Base-by-base conservation (phyloP, 805 yeast genomes). In the Starmerella apicola region DNA sequence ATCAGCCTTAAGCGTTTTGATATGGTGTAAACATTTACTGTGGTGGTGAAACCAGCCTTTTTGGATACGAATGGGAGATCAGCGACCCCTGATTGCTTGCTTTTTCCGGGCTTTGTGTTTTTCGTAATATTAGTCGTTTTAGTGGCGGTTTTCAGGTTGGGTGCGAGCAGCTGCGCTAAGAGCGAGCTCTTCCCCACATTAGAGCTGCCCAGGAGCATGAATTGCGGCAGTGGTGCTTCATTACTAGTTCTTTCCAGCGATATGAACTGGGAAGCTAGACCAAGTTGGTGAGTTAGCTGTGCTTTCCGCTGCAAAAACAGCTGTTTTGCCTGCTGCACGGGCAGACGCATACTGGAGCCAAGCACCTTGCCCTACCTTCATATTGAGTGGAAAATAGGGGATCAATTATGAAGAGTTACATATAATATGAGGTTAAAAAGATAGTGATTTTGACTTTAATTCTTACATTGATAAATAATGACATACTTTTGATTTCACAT, bases 171-270 rank as follows among this genome's bases (percentile, higher is more conserved):
- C 10, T 70, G 71, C 52, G 81, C 81, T 30, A 85, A 62, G 20
- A 85, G 56, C 0, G 93, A 75, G 0, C 94, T 81, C 54, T 85
- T 85, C 0, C 95, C 96, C 6, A 78, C 85, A 51, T 85, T 85
- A 35, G 93, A 78, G 46, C 82, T 71, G 0, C 96, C 95, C 33
- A 85, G 50, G 34, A 85, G 67, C 3, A 79, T 63, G 4, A 84
- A 71, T 52, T 84, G 95, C 0, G 95, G 94, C 10, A 80, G 61
- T 7, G 16, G 16, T 2, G 13, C 12, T n/a, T 61, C 36, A 31
- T 12, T 23, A 8, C 12, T 23, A 10, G 42, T 21, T 13, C 37
- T 39, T 29, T 38, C 42, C 24, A 34, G 29, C 20, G 10, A 19
- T 10, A 39, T 38, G 10, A 41, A 38, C 37, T 49, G 48, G 32